These are phyloP conservation scores for Fusarium scirpi DNA, from an alignment of 2,329 filamentous ascomycete species.

Conservation along the genomic window DNA sequence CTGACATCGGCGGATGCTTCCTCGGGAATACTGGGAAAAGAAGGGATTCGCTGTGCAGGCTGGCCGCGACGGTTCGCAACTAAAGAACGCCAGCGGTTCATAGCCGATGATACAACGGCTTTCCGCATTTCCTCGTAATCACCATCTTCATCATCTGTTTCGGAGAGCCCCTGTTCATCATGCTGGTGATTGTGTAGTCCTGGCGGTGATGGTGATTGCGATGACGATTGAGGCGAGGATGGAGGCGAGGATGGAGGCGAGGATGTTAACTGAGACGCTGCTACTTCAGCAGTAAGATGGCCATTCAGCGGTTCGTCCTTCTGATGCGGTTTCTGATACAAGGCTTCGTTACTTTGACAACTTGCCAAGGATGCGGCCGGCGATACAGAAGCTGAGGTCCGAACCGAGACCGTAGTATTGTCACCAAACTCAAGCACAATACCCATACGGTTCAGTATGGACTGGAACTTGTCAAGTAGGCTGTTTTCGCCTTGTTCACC, in stretches of 20 bases:
- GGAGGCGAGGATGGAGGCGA: constrained; percentile 11
- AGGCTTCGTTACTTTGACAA: constrained; percentile 26
- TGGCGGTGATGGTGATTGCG: constrained; percentile 5
- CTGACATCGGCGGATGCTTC: constrained; percentile 28
- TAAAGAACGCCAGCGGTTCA: constrained; percentile 44
- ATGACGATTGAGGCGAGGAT: constrained; percentile 8
- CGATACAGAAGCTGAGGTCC: constrained; percentile 42
- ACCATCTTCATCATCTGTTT: constrained; percentile 30
- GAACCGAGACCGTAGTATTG: constrained; percentile 45
- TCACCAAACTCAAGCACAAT: constrained; percentile 75
- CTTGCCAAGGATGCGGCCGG: constrained; percentile 40
- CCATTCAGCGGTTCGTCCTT: constrained; percentile 16
- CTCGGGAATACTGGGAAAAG: constrained; percentile 28
- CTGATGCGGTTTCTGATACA: constrained; percentile 2
- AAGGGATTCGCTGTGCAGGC: constrained; percentile 22
- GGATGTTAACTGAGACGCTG: constrained; percentile 5
- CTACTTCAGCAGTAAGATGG: constrained; percentile 11
- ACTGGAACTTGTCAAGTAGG: constrained; percentile 77
- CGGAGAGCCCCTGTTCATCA: constrained; percentile 12
- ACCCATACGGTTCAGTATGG: constrained; percentile 74
- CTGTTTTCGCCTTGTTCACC: constrained; percentile 68
- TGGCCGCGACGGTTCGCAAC: constrained; percentile 30
- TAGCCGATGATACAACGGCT: constrained; percentile 39
- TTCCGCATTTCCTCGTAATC: constrained; percentile 33
- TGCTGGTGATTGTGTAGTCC: constrained; percentile 7